These are phyloP conservation scores for Auxenochlorella protothecoides DNA, from an alignment of 139 green algal species.

Conservation along the genomic window DNA sequence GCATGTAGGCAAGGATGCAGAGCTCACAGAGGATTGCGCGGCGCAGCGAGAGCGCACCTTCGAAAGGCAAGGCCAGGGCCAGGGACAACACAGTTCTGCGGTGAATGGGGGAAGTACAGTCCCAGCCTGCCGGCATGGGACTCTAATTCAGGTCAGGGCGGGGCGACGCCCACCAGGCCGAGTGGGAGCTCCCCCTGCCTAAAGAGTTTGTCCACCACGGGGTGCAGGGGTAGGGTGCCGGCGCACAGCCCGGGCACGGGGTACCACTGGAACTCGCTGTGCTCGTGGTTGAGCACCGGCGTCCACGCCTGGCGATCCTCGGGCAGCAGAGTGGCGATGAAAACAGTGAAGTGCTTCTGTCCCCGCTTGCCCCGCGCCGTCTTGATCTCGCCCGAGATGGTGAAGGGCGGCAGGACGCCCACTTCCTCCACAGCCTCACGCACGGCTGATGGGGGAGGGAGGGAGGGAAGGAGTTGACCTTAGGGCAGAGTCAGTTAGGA, in stretches of 20 bases:
- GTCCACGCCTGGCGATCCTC: slow-evolving; percentile 4
- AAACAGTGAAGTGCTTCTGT: slow-evolving; percentile 70
- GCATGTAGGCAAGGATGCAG: too few relatives aligned
- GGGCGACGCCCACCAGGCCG: neutral
- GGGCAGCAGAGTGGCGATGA: slow-evolving; percentile 24
- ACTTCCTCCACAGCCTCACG: slow-evolving; percentile 41
- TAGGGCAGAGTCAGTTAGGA: too few relatives aligned
- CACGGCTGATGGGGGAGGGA: slow-evolving; percentile 16
- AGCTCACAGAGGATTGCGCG: too few relatives aligned
- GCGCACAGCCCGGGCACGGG: neutral
- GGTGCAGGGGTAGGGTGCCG: slow-evolving; percentile 10
- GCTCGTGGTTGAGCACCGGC: slow-evolving; percentile 47
- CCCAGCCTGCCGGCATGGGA: neutral
- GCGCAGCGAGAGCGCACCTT: too few relatives aligned
- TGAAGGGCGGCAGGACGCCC: slow-evolving; percentile 17
- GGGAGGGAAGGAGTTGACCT: too few relatives aligned
- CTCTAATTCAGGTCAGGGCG: neutral
- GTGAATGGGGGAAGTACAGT: neutral
- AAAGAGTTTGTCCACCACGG: slow-evolving; percentile 9
- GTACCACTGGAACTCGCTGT: slow-evolving; percentile 44
- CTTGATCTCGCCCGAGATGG: slow-evolving; percentile 11
- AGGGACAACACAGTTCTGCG: neutral
- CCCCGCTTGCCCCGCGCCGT: slow-evolving; percentile 50
- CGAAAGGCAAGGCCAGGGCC: too few relatives aligned
- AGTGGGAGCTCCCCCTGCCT: neutral